Base-by-base conservation (phyloP, 2,329 filamentous ascomycete species). In the Onygenales sp. region DNA sequence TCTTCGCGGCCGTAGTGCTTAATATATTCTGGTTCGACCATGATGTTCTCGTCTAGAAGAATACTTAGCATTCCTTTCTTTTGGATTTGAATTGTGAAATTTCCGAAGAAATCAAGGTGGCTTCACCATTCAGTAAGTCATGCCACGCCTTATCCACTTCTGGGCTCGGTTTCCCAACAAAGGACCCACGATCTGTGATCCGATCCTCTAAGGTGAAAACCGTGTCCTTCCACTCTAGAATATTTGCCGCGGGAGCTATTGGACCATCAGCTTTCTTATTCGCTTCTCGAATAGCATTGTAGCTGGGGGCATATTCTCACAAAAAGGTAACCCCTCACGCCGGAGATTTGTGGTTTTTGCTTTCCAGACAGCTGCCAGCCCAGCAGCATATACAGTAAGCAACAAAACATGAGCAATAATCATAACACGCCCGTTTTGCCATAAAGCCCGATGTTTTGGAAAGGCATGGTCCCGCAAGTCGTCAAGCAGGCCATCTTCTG, bases 81-180 rank as follows among this genome's bases (percentile, higher is more conserved):
- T 6, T 27, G 9, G 32, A 17, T 36, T 47, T 21, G 3, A 33
- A 4, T 6, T 5, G 33, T 21, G 27, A 48, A 35, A 39, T 11
- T 10, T 38, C 13, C 1, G 10, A 10, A 35, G 42, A 14, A 38
- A 27, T 48, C 36, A 3, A 13, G 3, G 4, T 14, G 35, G 8
- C 45, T 39, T 27, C 14, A 48, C 45, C 33, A 21, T 48, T 39
- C 1, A 48, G 33, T 7, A 48, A 13, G n/a, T 48, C 45, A 27
- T 48, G 45, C 45, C 45, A 48, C 14, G 45, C 45, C 39, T 48
- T 48, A 32, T 48, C 45, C 17, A 48, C 14, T 48, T 48, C 45
- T 11, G 45, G 9, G 13, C 45, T 48, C 9, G 45, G 45, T n/a
- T 39, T 48, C 33, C 45, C 45, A 14, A 35, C 36, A 35, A 48